Percentiles rank a stretch among this genome's conserved stretches.
Evolutionary conservation across 2,329 filamentous ascomycete genomes (phyloP).

Genomic region (Epichloe scottii): DNA sequence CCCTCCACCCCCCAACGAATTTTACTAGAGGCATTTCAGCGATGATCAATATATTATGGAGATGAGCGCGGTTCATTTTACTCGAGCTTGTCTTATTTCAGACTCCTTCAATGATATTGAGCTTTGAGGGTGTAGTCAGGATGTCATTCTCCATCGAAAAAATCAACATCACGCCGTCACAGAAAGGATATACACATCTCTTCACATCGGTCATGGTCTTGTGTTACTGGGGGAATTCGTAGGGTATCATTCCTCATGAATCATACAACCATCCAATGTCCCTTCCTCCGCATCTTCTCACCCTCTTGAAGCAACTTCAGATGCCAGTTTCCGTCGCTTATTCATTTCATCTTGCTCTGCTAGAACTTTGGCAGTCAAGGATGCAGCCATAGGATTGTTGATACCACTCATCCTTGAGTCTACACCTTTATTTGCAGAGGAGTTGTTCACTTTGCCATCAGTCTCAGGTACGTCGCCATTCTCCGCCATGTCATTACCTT

Average conservation of each 20-base stretch:
- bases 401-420: constrained; percentile 46
- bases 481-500: constrained; percentile 23
- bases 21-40: background rate
- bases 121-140: too few relatives aligned
- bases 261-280: background rate
- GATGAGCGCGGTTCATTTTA: too few relatives aligned
- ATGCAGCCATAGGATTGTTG: constrained; percentile 79
- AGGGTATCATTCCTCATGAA: constrained; percentile 1
- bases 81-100: too few relatives aligned
- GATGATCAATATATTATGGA: background rate
- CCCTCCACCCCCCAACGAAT: background rate
- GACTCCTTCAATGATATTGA: too few relatives aligned
- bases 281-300: constrained; percentile 2
- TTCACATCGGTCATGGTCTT: background rate
- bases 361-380: constrained; percentile 72
- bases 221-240: background rate
- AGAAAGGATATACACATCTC: background rate
- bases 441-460: constrained; percentile 17
- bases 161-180: background rate
- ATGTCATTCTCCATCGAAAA: background rate
- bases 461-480: constrained; percentile 38
- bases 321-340: constrained; percentile 59
- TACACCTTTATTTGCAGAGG: constrained; percentile 17
- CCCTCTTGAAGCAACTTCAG: constrained; percentile 8
- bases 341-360: constrained; percentile 75